Base-by-base conservation (phyloP, 1,284 basidiomycete genomes). In the Wolfiporia cocos region DNA sequence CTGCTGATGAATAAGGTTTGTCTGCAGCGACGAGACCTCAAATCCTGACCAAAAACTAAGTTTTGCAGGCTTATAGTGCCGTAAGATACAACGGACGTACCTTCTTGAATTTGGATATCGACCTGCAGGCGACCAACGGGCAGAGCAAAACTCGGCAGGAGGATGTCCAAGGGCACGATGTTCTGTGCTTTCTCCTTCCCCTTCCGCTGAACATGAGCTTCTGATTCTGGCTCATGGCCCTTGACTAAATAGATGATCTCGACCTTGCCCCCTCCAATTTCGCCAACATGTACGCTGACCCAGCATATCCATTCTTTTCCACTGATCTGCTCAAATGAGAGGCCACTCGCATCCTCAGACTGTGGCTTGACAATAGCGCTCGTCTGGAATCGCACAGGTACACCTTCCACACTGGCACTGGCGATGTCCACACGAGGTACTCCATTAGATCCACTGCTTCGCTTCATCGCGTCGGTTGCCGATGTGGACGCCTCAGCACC, bases 111-210 rank as follows among this genome's bases (percentile, higher is more conserved):
- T 41, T 78, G 75, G 34, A 89, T 57, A 26, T 67, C 66, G 4
- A 85, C 79, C 51, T 82, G 77, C 46, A 86, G 62, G 51, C 70
- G 68, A 24, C 78, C 79, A 34, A 89, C 67, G 10, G 81, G 75
- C 18, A 85, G 59, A 5, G 74, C 61, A 55, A 89, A 89, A 14
- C 75, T 75, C 3, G 85, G 86, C 34, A 89, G 57, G 36, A 85
- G 62, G 17, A 86, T 59, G 47, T 74, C 61, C 24, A 81, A 44
- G 4, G 54, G 51, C 10, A 59, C 53, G 26, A 49, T 59, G 34
- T 52, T 52, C 50, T 56, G 64, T 37, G 48, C 54, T 39, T 62
- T 65, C 47, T 53, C 38, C 68, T 69, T 21, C 50, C 48, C 44
- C 59, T 62, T 34, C 33, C 42, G 40, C 55, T 55, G 36, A 39